These are phyloP conservation scores for Pythium myriotylum DNA, from an alignment of 352 stramenopile species.

Conservation along the genomic window DNA sequence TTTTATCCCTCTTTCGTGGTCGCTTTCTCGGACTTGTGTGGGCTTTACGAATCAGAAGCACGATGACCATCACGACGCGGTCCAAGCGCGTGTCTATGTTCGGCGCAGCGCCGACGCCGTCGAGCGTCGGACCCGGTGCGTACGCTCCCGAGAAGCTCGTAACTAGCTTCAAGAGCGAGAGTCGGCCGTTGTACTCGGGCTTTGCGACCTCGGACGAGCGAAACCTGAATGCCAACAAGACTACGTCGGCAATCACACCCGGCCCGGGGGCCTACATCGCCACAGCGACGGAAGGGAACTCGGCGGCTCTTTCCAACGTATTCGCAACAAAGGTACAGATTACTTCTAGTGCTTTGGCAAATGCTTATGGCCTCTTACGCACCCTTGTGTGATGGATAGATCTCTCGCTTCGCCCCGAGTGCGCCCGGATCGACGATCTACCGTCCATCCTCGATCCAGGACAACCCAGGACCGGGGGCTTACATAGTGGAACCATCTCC, in stretches of 20 bases:
- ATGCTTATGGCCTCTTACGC: no score
- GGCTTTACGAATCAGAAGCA: background rate
- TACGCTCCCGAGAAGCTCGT: slow-evolving; percentile 54
- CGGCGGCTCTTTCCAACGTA: slow-evolving; percentile 46
- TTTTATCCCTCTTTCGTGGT: background rate
- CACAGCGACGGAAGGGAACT: slow-evolving; percentile 13
- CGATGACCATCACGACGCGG: slow-evolving; percentile 80
- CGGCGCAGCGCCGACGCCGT: slow-evolving; percentile 43
- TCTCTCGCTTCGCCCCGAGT: slow-evolving; percentile 71
- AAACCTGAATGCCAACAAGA: slow-evolving; percentile 81
- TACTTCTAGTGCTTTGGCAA: background rate
- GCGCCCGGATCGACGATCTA: slow-evolving; percentile 74
- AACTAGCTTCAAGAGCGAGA: slow-evolving; percentile 51
- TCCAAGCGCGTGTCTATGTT: slow-evolving; percentile 76
- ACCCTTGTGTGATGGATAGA: no score
- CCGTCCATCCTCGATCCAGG: slow-evolving; percentile 61
- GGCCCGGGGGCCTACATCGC: slow-evolving; percentile 65
- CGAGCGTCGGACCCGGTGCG: slow-evolving; percentile 62
- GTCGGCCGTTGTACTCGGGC: slow-evolving; percentile 56
- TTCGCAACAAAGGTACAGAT: slow-evolving; percentile 65
- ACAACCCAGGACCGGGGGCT: slow-evolving; percentile 63
- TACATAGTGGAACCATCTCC: slow-evolving; percentile 5
- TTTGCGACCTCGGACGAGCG: slow-evolving; percentile 73
- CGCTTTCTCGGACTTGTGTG: background rate
- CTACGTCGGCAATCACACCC: slow-evolving; percentile 74